A percentile compares a stretch with the other conserved stretches of the same genome.
phyloP scores from a whole-genome alignment of 805 yeast species.

The Pichia californica region DNA sequence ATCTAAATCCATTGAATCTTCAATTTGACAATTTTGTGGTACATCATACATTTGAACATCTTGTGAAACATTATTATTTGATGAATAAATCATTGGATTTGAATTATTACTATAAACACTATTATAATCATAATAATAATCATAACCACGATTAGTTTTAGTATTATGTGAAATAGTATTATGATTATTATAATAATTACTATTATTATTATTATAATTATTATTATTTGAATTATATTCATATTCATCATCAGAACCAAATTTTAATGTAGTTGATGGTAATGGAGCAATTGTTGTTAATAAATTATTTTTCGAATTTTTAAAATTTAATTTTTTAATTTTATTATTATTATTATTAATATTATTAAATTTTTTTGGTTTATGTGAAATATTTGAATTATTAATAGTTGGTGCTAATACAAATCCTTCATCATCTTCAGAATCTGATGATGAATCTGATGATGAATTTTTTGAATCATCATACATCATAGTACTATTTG shows the following conservation, averaged over 20 bases:
- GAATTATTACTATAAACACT: conserved; percentile 59
- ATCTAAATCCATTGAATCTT: conserved; percentile 4
- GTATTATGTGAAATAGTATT: conserved; percentile 67
- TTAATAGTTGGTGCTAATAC: conserved; percentile 16
- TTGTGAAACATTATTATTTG: conserved; percentile 12
- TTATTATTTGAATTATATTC: conserved; percentile 24
- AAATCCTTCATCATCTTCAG: conserved; percentile 22
- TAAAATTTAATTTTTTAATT: not conserved
- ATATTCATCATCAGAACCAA: conserved; percentile 56
- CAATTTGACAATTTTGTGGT: conserved; percentile 36
- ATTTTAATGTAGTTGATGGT: conserved; percentile 84
- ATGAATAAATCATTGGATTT: conserved; percentile 32
- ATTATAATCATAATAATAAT: conserved; percentile 74
- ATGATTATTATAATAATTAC: conserved; percentile 10
- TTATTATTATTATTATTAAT: not conserved
- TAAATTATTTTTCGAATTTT: not conserved
- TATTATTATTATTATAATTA: not conserved
- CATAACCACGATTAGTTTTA: conserved; percentile 66
- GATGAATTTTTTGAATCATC: conserved; percentile 1
- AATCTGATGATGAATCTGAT: conserved; percentile 21
- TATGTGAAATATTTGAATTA: conserved; percentile 22
- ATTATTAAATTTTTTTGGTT: conserved; percentile 15
- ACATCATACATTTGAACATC: conserved; percentile 31
- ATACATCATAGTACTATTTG: not conserved
- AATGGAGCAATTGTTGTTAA: conserved; percentile 63